These are phyloP conservation scores for Trifolium pratense DNA, from an alignment of 306 rosid species.

Conservation along the genomic window DNA sequence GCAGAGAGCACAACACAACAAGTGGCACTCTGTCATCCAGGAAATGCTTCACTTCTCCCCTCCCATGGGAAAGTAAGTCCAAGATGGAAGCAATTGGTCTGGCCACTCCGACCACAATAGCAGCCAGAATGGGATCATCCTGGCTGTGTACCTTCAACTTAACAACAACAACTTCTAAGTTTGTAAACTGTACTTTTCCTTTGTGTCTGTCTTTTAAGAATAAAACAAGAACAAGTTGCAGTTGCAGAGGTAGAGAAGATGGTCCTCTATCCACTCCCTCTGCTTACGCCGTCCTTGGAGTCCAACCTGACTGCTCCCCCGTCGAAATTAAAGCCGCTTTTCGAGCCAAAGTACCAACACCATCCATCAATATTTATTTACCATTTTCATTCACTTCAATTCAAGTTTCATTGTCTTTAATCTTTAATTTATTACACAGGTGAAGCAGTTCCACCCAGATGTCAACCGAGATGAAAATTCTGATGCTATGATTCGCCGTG, in stretches of 20 bases:
- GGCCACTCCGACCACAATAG: neutral
- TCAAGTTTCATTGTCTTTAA: neutral
- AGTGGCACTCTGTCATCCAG: slow-evolving; percentile 32
- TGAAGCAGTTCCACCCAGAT: slow-evolving; percentile 94
- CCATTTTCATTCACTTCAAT: neutral
- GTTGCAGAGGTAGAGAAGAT: slow-evolving; percentile 33
- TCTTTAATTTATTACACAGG: slow-evolving; percentile 47
- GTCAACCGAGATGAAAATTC: slow-evolving; percentile 61
- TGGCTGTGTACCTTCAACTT: slow-evolving; percentile 42
- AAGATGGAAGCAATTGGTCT: neutral
- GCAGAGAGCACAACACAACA: slow-evolving; percentile 14
- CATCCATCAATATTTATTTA: slow-evolving; percentile 1
- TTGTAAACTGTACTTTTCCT: slow-evolving; percentile 46
- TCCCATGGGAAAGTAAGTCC: neutral
- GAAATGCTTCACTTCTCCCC: neutral
- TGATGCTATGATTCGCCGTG: slow-evolving; percentile 79
- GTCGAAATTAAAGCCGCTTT: slow-evolving; percentile 81
- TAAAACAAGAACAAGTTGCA: slow-evolving; percentile 43
- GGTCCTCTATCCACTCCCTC: slow-evolving; percentile 55
- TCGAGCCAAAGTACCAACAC: slow-evolving; percentile 65
- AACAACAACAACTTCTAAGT: slow-evolving; percentile 33
- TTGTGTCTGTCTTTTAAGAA: slow-evolving; percentile 28
- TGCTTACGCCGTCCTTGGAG: slow-evolving; percentile 71
- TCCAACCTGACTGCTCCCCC: slow-evolving; percentile 65
- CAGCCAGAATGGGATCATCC: slow-evolving; percentile 47